Percentiles rank a stretch among this genome's conserved stretches.
Evolutionary conservation across 148 eudicot genomes (phyloP).

Genomic region (Dianthus caryophyllus): DNA sequence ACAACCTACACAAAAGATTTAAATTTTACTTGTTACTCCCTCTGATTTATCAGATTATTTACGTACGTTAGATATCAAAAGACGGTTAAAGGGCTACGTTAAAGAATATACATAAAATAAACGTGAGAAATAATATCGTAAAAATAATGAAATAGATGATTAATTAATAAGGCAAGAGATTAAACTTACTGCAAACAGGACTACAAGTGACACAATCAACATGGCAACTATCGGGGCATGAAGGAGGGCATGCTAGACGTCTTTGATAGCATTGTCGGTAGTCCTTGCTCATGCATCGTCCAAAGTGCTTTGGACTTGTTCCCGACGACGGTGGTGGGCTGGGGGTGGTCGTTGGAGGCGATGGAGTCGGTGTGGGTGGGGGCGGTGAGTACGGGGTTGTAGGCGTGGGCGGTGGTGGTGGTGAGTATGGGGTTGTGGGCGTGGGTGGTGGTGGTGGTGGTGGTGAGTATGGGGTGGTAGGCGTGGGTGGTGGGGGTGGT

Average conservation of each 20-base stretch:
- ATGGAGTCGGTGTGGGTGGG: neutral
- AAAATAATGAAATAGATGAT: neutral
- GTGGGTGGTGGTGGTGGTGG: conserved; percentile 2
- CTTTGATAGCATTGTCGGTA: conserved; percentile 27
- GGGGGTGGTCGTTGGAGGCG: conserved; percentile 5
- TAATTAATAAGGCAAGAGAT: neutral
- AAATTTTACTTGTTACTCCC: too few species aligned
- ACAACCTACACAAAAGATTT: conserved; percentile 34
- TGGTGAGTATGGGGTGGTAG: neutral
- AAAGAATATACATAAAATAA: too few species aligned
- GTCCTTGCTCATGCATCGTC: conserved; percentile 39
- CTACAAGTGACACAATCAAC: conserved; percentile 54
- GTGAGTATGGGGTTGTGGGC: neutral
- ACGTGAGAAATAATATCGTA: too few species aligned
- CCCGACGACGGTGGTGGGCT: conserved; percentile 14
- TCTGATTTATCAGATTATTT: too few species aligned
- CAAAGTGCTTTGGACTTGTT: conserved; percentile 29
- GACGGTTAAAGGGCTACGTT: too few species aligned
- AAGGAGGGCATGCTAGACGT: conserved; percentile 38
- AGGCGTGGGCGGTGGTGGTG: conserved; percentile 5
- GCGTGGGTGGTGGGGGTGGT: conserved; percentile 11
- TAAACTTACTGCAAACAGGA: conserved; percentile 46
- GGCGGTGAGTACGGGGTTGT: conserved; percentile 6
- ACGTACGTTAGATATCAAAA: too few species aligned
- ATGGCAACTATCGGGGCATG: conserved; percentile 37